Percentiles rank a stretch among this genome's conserved stretches.
phyloP scores from a whole-genome alignment of 768 basidiomycete genomes.

The Auricularia sp. region DNA sequence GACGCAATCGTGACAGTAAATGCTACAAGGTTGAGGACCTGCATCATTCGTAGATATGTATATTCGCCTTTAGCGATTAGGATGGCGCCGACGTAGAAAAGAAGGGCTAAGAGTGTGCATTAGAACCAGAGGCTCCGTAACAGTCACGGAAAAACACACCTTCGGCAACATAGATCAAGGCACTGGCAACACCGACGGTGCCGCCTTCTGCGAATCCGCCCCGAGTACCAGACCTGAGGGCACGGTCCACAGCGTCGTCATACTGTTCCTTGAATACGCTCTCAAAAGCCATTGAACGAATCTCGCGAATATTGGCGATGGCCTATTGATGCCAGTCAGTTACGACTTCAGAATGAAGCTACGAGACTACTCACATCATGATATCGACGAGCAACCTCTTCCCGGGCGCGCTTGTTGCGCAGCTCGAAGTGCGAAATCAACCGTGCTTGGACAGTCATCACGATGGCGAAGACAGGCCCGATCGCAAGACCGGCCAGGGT shows the following conservation, averaged over 20 bases:
- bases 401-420: constrained; percentile 75
- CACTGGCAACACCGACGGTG: constrained; percentile 69
- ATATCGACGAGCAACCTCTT: constrained; percentile 75
- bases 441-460: constrained; percentile 66
- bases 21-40: constrained; percentile 83
- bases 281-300: constrained; percentile 81
- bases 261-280: constrained; percentile 60
- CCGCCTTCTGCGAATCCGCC: constrained; percentile 86
- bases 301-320: constrained; percentile 74
- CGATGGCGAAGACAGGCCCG: constrained; percentile 68
- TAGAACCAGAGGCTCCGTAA: not conserved
- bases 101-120: constrained; percentile 39
- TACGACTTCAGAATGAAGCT: not conserved
- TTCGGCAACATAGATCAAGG: constrained; percentile 81
- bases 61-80: constrained; percentile 74
- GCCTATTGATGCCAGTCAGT: constrained; percentile 30
- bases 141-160: constrained; percentile 18
- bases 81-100: constrained; percentile 87
- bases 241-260: constrained; percentile 46
- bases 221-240: constrained; percentile 55
- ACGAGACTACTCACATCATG: constrained; percentile 54
- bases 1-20: constrained; percentile 90
- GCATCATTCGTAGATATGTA: constrained; percentile 79
- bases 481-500: constrained; percentile 84
- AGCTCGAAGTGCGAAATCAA: constrained; percentile 63